These are phyloP conservation scores for Torrubiella hemipterigena DNA, from an alignment of 2,329 filamentous ascomycete species.

Conservation along the genomic window DNA sequence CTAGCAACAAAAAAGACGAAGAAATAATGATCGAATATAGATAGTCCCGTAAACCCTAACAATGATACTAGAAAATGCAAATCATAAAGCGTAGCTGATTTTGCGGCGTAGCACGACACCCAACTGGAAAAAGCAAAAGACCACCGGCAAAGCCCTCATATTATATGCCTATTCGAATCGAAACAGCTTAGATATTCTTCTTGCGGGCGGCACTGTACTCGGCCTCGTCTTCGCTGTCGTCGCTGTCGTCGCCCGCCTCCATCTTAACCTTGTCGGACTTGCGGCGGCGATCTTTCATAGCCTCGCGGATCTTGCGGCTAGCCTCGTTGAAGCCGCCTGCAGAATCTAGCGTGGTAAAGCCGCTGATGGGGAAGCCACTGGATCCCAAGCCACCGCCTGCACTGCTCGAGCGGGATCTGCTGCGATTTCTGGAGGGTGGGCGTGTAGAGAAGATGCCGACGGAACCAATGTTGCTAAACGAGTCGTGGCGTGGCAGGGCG, in stretches of 20 bases:
- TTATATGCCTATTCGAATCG: no score
- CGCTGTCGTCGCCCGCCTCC: constrained; percentile 20
- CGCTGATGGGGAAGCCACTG: constrained; percentile 52
- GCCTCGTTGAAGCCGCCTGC: constrained; percentile 71
- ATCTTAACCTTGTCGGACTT: constrained; percentile 33
- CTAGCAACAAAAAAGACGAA: background rate
- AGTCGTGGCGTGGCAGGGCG: constrained; percentile 71
- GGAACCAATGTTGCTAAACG: constrained; percentile 77
- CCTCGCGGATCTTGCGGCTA: constrained; percentile 68
- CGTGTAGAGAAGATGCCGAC: constrained; percentile 86
- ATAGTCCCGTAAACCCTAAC: background rate
- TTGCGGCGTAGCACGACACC: background rate
- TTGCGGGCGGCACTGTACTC: constrained; percentile 29
- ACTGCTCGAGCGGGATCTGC: constrained; percentile 59
- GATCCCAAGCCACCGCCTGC: constrained; percentile 50
- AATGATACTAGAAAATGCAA: constrained; percentile 1
- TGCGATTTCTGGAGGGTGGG: constrained; percentile 68
- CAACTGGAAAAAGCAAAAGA: background rate
- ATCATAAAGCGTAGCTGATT: background rate
- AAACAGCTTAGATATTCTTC: constrained; percentile 23
- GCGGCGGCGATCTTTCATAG: constrained; percentile 57
- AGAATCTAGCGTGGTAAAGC: constrained; percentile 55
- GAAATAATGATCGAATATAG: background rate
- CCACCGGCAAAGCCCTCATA: background rate
- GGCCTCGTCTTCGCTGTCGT: constrained; percentile 27